These are phyloP conservation scores for Erigeron philadelphicus DNA, from an alignment of 140 eudicot species.

Conservation along the genomic window DNA sequence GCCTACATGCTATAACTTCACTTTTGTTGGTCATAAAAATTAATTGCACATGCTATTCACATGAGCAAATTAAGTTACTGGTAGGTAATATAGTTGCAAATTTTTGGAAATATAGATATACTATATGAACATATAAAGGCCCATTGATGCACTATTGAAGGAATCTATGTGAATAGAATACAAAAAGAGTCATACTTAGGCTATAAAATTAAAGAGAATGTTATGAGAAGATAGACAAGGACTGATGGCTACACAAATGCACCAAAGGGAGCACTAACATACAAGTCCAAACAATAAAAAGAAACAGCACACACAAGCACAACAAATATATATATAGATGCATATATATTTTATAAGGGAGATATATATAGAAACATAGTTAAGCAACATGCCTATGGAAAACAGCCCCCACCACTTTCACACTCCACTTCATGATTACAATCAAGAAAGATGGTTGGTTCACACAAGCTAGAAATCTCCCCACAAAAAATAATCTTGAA, in stretches of 20 bases:
- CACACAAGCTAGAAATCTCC: constrained; percentile 13
- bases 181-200: constrained; percentile 19
- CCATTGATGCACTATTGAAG: constrained; percentile 27
- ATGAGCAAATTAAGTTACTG: not conserved
- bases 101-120: constrained; percentile 1
- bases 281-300: constrained; percentile 29
- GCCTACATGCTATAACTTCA: too few species aligned
- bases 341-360: too few species aligned
- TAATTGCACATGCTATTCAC: constrained; percentile 16
- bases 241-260: constrained; percentile 39
- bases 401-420: constrained; percentile 37
- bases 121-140: constrained; percentile 14
- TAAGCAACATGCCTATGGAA: constrained; percentile 28
- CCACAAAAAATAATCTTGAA: too few species aligned
- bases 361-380: too few species aligned
- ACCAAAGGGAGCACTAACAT: constrained; percentile 40
- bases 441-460: constrained; percentile 34
- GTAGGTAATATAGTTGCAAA: constrained; percentile 20
- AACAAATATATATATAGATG: not conserved
- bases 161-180: constrained; percentile 17
- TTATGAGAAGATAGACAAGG: constrained; percentile 35
- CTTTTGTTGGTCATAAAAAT: constrained; percentile 7
- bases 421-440: constrained; percentile 43
- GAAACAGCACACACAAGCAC: constrained; percentile 33
- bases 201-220: constrained; percentile 10